Conservation (phyloP, 2,329 filamentous ascomycete species). For the Xylariaceae sp. region DNA sequence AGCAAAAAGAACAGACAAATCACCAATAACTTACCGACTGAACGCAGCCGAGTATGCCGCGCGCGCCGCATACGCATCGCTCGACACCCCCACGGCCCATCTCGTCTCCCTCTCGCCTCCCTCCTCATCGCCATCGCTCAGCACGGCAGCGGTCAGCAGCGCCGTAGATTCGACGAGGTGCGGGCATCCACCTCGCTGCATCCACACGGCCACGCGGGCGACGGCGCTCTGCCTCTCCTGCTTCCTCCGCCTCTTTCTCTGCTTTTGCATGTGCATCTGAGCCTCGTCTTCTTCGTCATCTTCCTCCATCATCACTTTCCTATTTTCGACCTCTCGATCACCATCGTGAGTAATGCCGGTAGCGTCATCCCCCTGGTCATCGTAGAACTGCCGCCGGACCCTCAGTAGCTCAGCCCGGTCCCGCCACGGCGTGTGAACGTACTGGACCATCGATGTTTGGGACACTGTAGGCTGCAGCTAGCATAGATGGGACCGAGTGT, state of each 20-base stretch:
- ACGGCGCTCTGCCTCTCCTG: constrained; percentile 42
- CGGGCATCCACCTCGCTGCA: constrained; percentile 69
- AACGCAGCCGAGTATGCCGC: constrained; percentile 72
- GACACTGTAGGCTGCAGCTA: too few relatives aligned
- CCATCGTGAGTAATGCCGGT: constrained; percentile 5
- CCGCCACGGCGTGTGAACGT: constrained; percentile 72
- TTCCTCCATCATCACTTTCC: too few relatives aligned
- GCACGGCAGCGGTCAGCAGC: constrained; percentile 63
- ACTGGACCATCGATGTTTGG: constrained; percentile 55
- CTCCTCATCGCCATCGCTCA: constrained; percentile 50
- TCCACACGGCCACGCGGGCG: constrained; percentile 61
- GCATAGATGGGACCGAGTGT: too few relatives aligned
- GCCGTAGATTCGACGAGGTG: constrained; percentile 78
- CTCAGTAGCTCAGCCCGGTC: constrained; percentile 59
- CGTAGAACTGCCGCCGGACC: constrained; percentile 63
- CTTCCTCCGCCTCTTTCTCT: constrained; percentile 14
- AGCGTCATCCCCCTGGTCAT: constrained; percentile 15
- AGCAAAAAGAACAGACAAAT: constrained; percentile 2
- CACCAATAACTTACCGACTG: constrained; percentile 52
- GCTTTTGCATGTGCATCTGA: constrained; percentile 4
- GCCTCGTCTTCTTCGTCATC: constrained; percentile 6
- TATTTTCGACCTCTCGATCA: constrained; percentile 10
- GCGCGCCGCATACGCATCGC: constrained; percentile 33
- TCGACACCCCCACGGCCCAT: not conserved
- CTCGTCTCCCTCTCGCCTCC: constrained; percentile 6